Percentiles rank a stretch among this genome's conserved stretches.
These are phyloP conservation scores for Myxozyma nipponensis DNA, from an alignment of 805 yeast species.

Conservation along the genomic window DNA sequence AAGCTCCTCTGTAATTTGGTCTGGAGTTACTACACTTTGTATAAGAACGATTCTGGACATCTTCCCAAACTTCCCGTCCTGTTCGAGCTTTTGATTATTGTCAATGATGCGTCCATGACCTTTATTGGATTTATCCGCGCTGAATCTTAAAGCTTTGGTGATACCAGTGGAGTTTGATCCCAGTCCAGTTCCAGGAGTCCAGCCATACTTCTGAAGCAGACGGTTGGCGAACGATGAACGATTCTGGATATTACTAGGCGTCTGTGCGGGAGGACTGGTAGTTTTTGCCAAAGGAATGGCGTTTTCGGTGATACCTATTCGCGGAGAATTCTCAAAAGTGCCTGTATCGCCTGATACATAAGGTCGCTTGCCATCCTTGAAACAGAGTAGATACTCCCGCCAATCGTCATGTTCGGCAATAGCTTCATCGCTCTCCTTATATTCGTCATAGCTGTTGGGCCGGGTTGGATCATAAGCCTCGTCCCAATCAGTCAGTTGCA, in stretches of 20 bases:
- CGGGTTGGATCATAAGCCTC: slow-evolving; percentile 22
- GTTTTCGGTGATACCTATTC: not conserved
- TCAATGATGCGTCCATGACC: slow-evolving; percentile 27
- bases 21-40: slow-evolving; percentile 9
- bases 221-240: slow-evolving; percentile 22
- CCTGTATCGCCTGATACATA: not conserved
- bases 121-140: slow-evolving; percentile 21
- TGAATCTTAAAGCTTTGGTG: slow-evolving; percentile 23
- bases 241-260: not conserved
- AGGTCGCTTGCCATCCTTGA: slow-evolving; percentile 2
- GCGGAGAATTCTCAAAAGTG: not conserved
- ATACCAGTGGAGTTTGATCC: slow-evolving; percentile 22
- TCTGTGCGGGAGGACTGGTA: not conserved
- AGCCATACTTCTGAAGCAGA: slow-evolving; percentile 25
- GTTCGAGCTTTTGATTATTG: slow-evolving; percentile 30
- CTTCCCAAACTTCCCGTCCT: slow-evolving; percentile 16
- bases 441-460: slow-evolving; percentile 26
- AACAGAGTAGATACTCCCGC: slow-evolving; percentile 20
- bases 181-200: slow-evolving; percentile 28
- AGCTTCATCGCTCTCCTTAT: slow-evolving; percentile 25
- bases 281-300: no score
- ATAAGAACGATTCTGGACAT: slow-evolving; percentile 19
- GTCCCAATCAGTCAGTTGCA: slow-evolving; percentile 24
- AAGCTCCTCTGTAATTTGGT: slow-evolving; percentile 19
- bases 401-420: slow-evolving; percentile 29